Evolutionary conservation across 2,329 filamentous ascomycete genomes (phyloP), one percentile per base, ranked within the genome.

Genomic region (Trichophyton schoenleinii): DNA sequence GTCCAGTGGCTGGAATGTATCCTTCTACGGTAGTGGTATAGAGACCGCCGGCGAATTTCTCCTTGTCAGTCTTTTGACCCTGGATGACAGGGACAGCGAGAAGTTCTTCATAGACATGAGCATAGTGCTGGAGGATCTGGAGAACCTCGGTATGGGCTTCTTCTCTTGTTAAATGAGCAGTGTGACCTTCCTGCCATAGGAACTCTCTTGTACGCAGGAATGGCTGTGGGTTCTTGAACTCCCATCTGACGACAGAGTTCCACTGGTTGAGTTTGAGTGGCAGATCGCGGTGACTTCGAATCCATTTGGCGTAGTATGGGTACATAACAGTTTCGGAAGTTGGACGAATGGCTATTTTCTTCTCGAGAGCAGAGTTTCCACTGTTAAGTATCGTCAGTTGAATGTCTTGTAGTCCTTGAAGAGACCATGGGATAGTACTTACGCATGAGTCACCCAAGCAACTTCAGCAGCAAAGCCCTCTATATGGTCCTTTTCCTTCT

Each of bases 11-110:
- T 41, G 94, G 91, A 67, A 99, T 96, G 74, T 96, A 99, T 38
- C 91, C 94, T 77, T 99, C 94, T 57, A 95, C 88, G 0, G 94
- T 99, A 63, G 92, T 95, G 57, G 94, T 97, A 79, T 95, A 99
- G 77, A 92, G 87, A 67, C 91, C 91, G 73, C 94, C 94, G 7
- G 94, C 91, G 69, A 99, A 99, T 78, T 96, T 96, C 79, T 99
- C 94, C 71, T 95, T 96, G 73, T 95, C 91, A 0, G 95, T 99
- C 83, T 99, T 99, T 70, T 81, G 81, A 49, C 94, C 94, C 70
- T 91, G 89, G 64, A 99, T 89, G 11, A 99, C 91, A 38, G 94
- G 94, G 48, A 97, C 90, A 57, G 94, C 94, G 38, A 99, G 85
- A 31, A 99, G 83, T 69, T 99, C 81, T 75, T 96, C 88, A 75